Conservation (phyloP, 208 protist species). For the Trypanosomatidae sp. region DNA sequence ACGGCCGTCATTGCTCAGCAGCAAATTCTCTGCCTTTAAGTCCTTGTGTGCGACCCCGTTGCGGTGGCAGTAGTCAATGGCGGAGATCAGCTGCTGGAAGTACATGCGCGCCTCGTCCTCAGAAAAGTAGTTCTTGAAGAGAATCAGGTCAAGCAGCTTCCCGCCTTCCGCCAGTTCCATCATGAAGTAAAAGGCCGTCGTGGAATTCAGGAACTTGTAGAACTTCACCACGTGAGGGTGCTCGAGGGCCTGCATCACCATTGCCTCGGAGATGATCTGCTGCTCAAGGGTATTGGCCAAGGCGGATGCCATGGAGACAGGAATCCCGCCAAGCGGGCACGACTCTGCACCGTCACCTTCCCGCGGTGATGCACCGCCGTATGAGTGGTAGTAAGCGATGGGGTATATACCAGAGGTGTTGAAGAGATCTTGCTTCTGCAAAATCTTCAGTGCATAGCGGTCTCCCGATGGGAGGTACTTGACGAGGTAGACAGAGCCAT, state of each 20-base stretch:
- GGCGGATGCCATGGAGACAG: conserved; percentile 2
- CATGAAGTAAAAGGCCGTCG: conserved; percentile 85
- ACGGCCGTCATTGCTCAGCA: conserved; percentile 65
- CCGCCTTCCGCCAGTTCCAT: conserved; percentile 91
- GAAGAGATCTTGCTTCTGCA: conserved; percentile 80
- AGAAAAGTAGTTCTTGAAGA: conserved; percentile 74
- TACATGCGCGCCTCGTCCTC: conserved; percentile 88
- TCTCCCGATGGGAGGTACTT: conserved; percentile 82
- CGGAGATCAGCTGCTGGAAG: conserved; percentile 95
- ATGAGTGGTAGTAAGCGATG: neutral
- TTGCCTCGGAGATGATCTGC: conserved; percentile 86
- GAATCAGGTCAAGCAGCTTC: conserved; percentile 95
- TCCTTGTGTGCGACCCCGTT: conserved; percentile 88
- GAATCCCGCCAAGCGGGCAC: conserved; percentile 6
- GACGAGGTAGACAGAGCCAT: conserved; percentile 84
- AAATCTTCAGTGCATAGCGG: conserved; percentile 84
- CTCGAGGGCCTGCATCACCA: conserved; percentile 85
- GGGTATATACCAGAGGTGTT: conserved; percentile 14
- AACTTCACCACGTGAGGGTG: conserved; percentile 90
- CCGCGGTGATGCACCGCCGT: neutral
- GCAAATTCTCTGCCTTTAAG: conserved; percentile 92
- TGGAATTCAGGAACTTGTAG: conserved; percentile 89
- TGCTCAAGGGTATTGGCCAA: conserved; percentile 46
- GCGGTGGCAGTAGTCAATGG: conserved; percentile 94
- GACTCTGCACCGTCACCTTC: neutral